Conservation (phyloP, 352 stramenopile genomes). For the Bremia lactucae region DNA sequence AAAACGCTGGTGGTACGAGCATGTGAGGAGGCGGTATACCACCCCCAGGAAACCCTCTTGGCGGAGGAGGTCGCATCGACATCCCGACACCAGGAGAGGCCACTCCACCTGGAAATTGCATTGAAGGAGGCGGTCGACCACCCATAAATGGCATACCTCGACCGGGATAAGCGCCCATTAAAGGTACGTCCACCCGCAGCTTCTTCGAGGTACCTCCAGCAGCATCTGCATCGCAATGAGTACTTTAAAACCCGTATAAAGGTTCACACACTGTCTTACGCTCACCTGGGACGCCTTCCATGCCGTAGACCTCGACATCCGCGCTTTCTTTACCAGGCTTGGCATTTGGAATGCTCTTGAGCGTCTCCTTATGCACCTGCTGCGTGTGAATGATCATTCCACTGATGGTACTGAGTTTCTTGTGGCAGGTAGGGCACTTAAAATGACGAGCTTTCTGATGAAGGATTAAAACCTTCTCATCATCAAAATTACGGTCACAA, state of each 20-base stretch:
- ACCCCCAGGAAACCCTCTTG: conserved; percentile 22
- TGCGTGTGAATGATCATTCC: conserved; percentile 84
- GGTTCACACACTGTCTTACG: too few species aligned
- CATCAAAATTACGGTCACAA: conserved; percentile 86
- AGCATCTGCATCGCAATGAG: conserved; percentile 8
- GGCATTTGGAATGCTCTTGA: conserved; percentile 75
- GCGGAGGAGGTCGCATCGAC: conserved; percentile 36
- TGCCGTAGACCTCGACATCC: conserved; percentile 84
- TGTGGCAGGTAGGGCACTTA: conserved; percentile 86
- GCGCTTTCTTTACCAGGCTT: conserved; percentile 72
- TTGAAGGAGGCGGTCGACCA: conserved; percentile 29
- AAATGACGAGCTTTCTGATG: conserved; percentile 91
- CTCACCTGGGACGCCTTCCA: conserved; percentile 75
- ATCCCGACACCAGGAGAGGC: conserved; percentile 13
- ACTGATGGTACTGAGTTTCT: conserved; percentile 85
- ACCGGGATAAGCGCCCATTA: conserved; percentile 34
- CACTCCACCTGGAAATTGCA: conserved; percentile 31
- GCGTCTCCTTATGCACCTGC: conserved; percentile 84
- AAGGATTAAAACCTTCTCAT: conserved; percentile 88
- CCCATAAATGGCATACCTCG: conserved; percentile 41
- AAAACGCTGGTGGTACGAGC: conserved; percentile 17
- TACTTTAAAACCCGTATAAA: too few species aligned
- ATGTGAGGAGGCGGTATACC: conserved; percentile 28
- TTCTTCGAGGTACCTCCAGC: conserved; percentile 29
- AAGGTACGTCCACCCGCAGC: conserved; percentile 27